phyloP scores from a whole-genome alignment of 2,329 filamentous ascomycete species.

The Cytospora leucostoma region DNA sequence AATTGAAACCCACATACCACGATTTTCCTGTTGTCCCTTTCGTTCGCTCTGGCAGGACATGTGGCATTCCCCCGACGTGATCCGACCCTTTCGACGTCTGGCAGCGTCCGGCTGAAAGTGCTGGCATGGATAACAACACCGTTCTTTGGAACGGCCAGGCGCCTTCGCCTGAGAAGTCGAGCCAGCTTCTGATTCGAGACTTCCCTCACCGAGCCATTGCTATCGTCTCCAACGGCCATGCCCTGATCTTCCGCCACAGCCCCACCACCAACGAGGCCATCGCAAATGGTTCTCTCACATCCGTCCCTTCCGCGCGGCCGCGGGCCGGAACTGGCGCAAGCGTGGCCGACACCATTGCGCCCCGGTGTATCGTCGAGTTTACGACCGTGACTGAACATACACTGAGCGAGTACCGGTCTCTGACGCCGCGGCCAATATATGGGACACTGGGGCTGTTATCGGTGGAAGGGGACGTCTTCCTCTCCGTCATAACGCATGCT shows the following conservation, averaged over 20 bases:
- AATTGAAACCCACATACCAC: conserved; percentile 5
- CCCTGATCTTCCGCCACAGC: conserved; percentile 82
- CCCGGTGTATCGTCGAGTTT: conserved; percentile 89
- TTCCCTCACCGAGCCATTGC: conserved; percentile 85
- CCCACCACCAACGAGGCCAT: conserved; percentile 61
- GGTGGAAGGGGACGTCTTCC: conserved; percentile 80
- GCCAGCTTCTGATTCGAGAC: conserved; percentile 82
- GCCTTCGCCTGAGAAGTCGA: conserved; percentile 59
- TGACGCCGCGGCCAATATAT: conserved; percentile 74
- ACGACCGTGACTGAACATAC: conserved; percentile 63
- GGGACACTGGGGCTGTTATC: conserved; percentile 89
- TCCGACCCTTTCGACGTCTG: conserved; percentile 13
- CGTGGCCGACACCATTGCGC: conserved; percentile 46
- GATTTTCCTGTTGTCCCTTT: conserved; percentile 1
- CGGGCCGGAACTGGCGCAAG: conserved; percentile 41
- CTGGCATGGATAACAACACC: conserved; percentile 49
- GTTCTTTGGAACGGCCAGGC: conserved; percentile 49
- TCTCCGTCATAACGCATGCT: conserved; percentile 84
- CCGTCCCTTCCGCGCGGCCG: conserved; percentile 49
- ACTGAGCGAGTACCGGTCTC: conserved; percentile 72
- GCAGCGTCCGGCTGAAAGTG: conserved; percentile 15
- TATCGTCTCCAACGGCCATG: conserved; percentile 76
- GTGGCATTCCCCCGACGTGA: conserved; percentile 25
- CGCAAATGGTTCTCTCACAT: conserved; percentile 60
- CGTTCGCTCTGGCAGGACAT: conserved; percentile 25